Base-by-base conservation (phyloP, 257 asterid species). In the Solanum etuberosum region DNA sequence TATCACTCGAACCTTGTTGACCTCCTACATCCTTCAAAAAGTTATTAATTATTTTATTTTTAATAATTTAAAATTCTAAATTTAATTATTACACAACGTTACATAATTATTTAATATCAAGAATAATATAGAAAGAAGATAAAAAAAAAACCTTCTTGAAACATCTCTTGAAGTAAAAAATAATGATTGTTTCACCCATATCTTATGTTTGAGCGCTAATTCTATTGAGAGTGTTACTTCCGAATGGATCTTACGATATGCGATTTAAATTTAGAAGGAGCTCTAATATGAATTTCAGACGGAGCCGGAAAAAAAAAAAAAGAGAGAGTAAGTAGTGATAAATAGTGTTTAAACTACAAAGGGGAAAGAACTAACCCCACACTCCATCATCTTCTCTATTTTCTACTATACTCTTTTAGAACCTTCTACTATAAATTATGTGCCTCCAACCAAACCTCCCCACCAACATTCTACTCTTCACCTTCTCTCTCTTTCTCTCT, bases 391-490 rank as follows among this genome's bases (percentile, higher is more conserved):
- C 42, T 31, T 81, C 70, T 83, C 87, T 83, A 37, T 82, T 87
- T 81, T 88, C 72, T 76, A 29, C 80, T 63, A 37, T 83, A 32
- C 61, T 46, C 76, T 65, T 78, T 84, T 63, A 76, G 89, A 86
- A 63, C 43, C 88, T 72, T 88, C 65, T 74, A 89, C 87, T 90
- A 89, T 90, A 90, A 87, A 91, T 88, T 32, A 31, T 81, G 85
- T 87, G 87, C 90, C 87, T 89, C 92, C 89, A 88, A 90, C 89
- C 90, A 63, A 70, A 88, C 86, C 86, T 88, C 87, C 90, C 86
- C 90, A 92, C 93, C 90, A 80, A 86, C 90, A 80, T 88, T 63
- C 83, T 72, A 86, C 88, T 88, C 83, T 21, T 63, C 35, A 37
- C 51, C 68, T 42, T 46, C 65, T 32, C 72, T 88, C 91, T 43